Conservation (phyloP, 2,329 filamentous ascomycete species). For the Aspergillus sp. region DNA sequence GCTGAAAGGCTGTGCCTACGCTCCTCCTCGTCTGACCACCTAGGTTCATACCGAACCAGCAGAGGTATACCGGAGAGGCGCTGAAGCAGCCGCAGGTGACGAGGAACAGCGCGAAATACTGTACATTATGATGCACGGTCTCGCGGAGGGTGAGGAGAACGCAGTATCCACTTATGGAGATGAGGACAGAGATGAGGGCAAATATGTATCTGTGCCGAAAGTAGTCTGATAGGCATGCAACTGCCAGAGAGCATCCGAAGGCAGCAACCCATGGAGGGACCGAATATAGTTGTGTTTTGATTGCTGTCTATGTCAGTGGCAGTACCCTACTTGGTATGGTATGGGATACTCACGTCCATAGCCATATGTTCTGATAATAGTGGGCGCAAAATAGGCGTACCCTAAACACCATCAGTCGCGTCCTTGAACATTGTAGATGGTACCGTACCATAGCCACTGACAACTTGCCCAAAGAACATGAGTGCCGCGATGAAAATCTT, state of each 20-base stretch:
- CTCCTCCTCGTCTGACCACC: slow-evolving; percentile 69
- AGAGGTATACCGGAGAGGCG: slow-evolving; percentile 81
- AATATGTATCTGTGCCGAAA: slow-evolving; percentile 75
- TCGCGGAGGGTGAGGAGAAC: slow-evolving; percentile 72
- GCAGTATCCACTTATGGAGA: slow-evolving; percentile 71
- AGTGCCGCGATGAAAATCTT: slow-evolving; percentile 72
- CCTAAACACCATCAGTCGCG: slow-evolving; percentile 20
- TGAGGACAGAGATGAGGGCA: slow-evolving; percentile 63
- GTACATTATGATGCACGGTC: slow-evolving; percentile 54
- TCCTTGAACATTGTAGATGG: too few relatives aligned
- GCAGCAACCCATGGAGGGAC: slow-evolving; percentile 66
- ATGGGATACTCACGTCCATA: slow-evolving; percentile 45
- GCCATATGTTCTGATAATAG: slow-evolving; percentile 67
- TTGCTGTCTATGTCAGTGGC: slow-evolving; percentile 29
- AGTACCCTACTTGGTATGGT: too few relatives aligned
- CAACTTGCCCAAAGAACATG: slow-evolving; percentile 78
- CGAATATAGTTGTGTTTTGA: slow-evolving; percentile 51
- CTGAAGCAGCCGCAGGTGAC: slow-evolving; percentile 76
- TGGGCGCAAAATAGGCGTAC: slow-evolving; percentile 75
- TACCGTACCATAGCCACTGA: slow-evolving; percentile 64
- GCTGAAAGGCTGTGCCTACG: slow-evolving; percentile 72
- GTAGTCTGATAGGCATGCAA: slow-evolving; percentile 72
- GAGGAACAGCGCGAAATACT: slow-evolving; percentile 80
- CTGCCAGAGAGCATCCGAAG: slow-evolving; percentile 73
- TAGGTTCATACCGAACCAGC: slow-evolving; percentile 80